Base-by-base conservation (phyloP, 768 basidiomycete species). In the Lyophyllum decastes region DNA sequence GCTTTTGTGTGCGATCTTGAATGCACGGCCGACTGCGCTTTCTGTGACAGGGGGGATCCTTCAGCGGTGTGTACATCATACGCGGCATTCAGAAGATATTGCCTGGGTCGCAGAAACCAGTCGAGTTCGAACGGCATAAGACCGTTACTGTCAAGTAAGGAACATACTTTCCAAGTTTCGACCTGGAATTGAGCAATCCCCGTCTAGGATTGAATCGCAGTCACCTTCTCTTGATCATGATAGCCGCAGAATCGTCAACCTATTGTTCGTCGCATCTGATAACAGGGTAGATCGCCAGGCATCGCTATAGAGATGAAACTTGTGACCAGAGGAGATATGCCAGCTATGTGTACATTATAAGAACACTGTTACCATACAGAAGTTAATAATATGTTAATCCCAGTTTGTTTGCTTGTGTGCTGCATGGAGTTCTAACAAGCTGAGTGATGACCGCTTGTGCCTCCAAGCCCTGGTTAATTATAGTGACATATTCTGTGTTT, bases 181-280 rank as follows among this genome's bases (percentile, higher is more conserved):
- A 38, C 21, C 19, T 52, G 8, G 19, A 7, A 38, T 14, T 55
- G 25, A 47, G 57, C 11, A 26, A 25, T 43, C 5, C 17, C n/a
- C 1, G 10, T 38, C 10, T 45, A 81, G 79, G 49, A 81, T 81
- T 57, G 76, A 77, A 57, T 79, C 78, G 9, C 73, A 76, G 61
- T 73, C 72, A 16, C 38, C 69, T 12, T 66, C 76, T 26, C 58
- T 64, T 16, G 58, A 57, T 26, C 49, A 71, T 33, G 81, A 84
- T 68, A 80, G 77, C 66, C 75, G 82, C 30, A 75, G 69, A 45
- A 83, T 85, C 50, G 78, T 81, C 16, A 70, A 73, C 48, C 66
- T 85, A 34, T 73, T 72, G 22, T 79, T 84, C 49, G 78, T 82
- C 7, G 83, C 81, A 27, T 74, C 72, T n/a, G 82, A 85, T 59